A percentile compares a stretch with the other conserved stretches of the same genome.
phyloP scores from a whole-genome alignment of 179 eudicot species.

The Spergularia azorica region DNA sequence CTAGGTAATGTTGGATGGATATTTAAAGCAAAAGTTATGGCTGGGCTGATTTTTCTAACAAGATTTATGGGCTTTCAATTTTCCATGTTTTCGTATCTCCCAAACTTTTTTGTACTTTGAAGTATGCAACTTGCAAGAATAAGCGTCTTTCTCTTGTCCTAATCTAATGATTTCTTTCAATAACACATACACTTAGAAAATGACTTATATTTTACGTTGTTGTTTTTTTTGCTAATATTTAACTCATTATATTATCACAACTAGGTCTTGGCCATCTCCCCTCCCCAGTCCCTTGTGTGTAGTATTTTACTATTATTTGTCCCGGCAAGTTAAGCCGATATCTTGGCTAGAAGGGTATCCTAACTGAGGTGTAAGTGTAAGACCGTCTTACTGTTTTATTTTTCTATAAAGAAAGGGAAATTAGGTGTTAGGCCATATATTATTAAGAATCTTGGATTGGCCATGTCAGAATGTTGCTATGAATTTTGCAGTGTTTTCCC shows the following conservation, averaged over 20 bases:
- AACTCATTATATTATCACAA: constrained; percentile 3
- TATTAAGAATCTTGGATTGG: not conserved
- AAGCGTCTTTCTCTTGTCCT: constrained; percentile 9
- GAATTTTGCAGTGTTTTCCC: not conserved
- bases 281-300: too few relatives aligned
- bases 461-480: not conserved
- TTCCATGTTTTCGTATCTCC: not conserved
- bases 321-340: too few relatives aligned
- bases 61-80: constrained; percentile 8
- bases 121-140: constrained; percentile 11
- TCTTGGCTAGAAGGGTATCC: too few relatives aligned
- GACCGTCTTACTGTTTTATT: too few relatives aligned
- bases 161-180: constrained; percentile 12
- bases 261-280: constrained; percentile 5
- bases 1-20: not conserved
- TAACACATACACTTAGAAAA: constrained; percentile 15
- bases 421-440: too few relatives aligned
- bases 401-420: too few relatives aligned
- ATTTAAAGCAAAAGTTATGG: not conserved
- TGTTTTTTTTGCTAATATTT: not conserved
- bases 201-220: constrained; percentile 4
- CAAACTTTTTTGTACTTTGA: constrained; percentile 1
- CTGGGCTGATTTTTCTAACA: constrained; percentile 17
- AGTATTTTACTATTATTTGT: too few relatives aligned
- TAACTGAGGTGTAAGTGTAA: too few relatives aligned